Conservation (phyloP, 2,329 filamentous ascomycete species). For the Botrytis squamosa region DNA sequence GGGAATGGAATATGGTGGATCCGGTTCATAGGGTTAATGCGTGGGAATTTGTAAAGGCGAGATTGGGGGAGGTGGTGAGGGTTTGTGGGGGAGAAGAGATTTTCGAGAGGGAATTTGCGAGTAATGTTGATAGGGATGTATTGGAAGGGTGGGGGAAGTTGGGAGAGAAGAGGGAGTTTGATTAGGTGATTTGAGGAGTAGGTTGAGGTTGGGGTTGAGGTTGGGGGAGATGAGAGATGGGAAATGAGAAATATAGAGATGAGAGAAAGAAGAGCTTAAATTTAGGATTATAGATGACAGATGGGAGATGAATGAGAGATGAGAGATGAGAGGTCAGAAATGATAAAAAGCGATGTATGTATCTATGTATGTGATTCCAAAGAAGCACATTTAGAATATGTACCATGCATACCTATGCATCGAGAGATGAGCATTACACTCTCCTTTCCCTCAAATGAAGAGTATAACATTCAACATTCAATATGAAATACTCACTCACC, state of each 20-base stretch:
- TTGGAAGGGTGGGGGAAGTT: conserved; percentile 59
- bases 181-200: not conserved
- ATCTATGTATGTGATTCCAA: not conserved
- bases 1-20: conserved; percentile 57
- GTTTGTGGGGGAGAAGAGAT: conserved; percentile 60
- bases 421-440: not conserved
- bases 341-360: not conserved
- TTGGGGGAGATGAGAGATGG: not conserved
- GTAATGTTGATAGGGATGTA: conserved; percentile 74
- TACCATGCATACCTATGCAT: not conserved
- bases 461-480: not conserved
- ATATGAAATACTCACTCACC: too few species aligned
- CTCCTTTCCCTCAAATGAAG: not conserved
- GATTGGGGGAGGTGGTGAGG: conserved; percentile 58
- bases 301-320: not conserved
- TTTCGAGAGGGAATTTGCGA: conserved; percentile 67
- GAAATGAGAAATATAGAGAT: not conserved
- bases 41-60: conserved; percentile 61
- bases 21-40: conserved; percentile 66
- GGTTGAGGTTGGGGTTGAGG: not conserved
- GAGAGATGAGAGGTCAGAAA: not conserved
- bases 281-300: not conserved
- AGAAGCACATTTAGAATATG: not conserved
- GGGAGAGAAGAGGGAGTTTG: conserved; percentile 22
- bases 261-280: too few species aligned